Conservation (phyloP, 2,329 filamentous ascomycete genomes). For the Monosporascus sp. region DNA sequence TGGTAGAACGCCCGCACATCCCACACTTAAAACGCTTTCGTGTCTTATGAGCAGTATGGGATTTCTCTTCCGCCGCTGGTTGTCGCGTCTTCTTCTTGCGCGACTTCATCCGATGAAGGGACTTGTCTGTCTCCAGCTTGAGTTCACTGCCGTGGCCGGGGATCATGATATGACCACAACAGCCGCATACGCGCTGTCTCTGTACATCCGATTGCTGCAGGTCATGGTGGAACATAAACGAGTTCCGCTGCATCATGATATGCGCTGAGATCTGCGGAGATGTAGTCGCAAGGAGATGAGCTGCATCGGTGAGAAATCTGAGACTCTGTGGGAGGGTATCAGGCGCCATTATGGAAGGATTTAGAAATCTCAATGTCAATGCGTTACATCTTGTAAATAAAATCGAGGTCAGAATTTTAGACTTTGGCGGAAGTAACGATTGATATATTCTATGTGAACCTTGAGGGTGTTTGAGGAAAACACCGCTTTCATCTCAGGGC, state of each 20-base stretch:
- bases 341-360: conserved; percentile 10
- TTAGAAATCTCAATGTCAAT: neutral
- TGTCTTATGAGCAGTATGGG: conserved; percentile 15
- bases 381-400: neutral
- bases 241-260: conserved; percentile 49
- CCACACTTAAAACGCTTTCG: conserved; percentile 40
- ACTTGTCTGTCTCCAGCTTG: conserved; percentile 30
- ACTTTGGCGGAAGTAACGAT: too few species aligned
- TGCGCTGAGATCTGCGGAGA: conserved; percentile 54
- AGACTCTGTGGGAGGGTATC: conserved; percentile 21
- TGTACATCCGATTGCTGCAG: conserved; percentile 41
- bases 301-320: conserved; percentile 50
- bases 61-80: neutral
- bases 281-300: conserved; percentile 47
- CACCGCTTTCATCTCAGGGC: too few species aligned
- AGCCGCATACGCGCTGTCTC: conserved; percentile 49
- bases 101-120: conserved; percentile 43
- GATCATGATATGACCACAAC: conserved; percentile 57
- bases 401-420: neutral
- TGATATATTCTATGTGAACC: too few species aligned
- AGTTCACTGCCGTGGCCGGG: conserved; percentile 40
- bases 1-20: conserved; percentile 39
- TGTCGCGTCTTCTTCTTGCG: conserved; percentile 5
- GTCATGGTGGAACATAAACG: conserved; percentile 42
- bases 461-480: too few species aligned